Evolutionary conservation across 495 filamentous ascomycete species (phyloP).

Genomic region (Daldinia loculata): DNA sequence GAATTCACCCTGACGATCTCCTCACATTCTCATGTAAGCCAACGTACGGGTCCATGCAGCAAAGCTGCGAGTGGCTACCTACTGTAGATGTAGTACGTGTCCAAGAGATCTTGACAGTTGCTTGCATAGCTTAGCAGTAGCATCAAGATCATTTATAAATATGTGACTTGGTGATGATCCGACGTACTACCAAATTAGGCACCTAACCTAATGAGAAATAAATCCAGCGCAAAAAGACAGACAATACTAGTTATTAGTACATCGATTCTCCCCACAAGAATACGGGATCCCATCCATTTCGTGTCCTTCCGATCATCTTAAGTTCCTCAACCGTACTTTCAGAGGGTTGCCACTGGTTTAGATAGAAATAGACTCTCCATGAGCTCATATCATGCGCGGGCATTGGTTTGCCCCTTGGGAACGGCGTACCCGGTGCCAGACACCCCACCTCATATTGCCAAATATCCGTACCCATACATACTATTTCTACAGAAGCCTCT

Average conservation of each 20-base stretch:
- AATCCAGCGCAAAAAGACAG: neutral
- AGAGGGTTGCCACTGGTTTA: neutral
- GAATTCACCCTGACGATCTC: neutral
- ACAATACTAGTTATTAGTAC: neutral
- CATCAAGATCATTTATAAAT: neutral
- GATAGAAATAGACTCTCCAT: neutral
- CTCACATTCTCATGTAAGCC: neutral
- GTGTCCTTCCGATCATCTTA: neutral
- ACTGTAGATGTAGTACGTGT: neutral
- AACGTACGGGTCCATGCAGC: neutral
- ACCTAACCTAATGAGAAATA: neutral
- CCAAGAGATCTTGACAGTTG: neutral
- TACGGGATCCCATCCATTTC: neutral
- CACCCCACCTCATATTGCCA: slow-evolving; percentile 1
- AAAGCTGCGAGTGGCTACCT: neutral
- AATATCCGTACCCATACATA: neutral
- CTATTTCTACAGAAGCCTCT: neutral
- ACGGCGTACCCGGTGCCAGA: neutral
- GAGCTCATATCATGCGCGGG: neutral
- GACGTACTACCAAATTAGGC: neutral
- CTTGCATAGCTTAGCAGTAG: neutral
- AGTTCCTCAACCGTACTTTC: neutral
- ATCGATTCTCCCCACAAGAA: neutral
- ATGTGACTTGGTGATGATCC: neutral
- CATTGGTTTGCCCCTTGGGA: neutral